These are phyloP conservation scores for cucumber (Cucumis sativus) DNA, from an alignment of 306 rosid species.

Conservation along the genomic window DNA sequence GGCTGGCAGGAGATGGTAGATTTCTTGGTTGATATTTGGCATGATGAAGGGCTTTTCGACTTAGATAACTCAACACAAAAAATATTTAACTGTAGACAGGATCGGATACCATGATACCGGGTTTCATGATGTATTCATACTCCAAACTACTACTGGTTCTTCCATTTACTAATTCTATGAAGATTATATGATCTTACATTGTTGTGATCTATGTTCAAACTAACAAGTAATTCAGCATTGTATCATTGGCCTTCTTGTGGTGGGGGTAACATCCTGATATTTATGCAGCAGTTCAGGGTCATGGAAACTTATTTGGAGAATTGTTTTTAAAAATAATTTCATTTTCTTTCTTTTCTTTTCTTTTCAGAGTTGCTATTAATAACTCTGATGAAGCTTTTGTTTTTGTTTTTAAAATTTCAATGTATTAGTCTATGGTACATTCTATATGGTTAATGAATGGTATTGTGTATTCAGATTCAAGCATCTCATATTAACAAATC, in stretches of 20 bases:
- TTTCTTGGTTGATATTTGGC: conserved; percentile 89
- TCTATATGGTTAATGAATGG: no score
- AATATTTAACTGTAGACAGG: not conserved
- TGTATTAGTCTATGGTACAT: no score
- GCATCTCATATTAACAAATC: no score
- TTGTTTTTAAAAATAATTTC: not conserved
- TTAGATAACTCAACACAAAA: conserved; percentile 6
- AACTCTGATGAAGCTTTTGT: no score
- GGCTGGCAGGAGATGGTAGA: conserved; percentile 94
- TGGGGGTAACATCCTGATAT: not conserved
- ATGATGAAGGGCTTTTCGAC: conserved; percentile 69
- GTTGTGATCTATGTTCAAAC: conserved; percentile 1
- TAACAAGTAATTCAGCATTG: not conserved
- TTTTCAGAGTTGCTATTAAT: no score
- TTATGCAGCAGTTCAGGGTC: not conserved
- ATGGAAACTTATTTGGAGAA: not conserved
- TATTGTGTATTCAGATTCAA: no score
- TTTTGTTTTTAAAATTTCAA: no score
- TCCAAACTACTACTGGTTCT: not conserved
- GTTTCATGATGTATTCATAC: not conserved
- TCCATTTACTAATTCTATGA: not conserved
- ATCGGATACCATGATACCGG: not conserved
- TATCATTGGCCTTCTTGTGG: not conserved
- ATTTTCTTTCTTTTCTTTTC: not conserved
- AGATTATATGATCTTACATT: not conserved